Conservation (phyloP, 306 rosid genomes). For the Lathyrus sativus region DNA sequence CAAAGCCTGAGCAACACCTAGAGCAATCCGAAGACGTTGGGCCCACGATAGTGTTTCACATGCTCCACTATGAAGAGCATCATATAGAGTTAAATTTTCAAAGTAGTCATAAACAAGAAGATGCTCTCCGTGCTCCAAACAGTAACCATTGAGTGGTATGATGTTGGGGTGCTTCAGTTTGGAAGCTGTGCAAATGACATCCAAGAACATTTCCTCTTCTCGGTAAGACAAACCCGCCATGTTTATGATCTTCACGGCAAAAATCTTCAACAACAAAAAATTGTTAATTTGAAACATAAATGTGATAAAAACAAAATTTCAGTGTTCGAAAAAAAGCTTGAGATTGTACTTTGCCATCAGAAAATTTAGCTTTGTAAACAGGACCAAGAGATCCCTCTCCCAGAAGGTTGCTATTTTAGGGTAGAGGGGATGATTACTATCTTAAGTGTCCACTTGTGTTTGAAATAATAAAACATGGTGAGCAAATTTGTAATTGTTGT, state of each 20-base stretch:
- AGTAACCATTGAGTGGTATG: constrained; percentile 72
- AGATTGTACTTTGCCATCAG: constrained; percentile 70
- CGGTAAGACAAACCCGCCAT: constrained; percentile 59
- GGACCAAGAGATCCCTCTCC: constrained; percentile 95
- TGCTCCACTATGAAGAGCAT: constrained; percentile 64
- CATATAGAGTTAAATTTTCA: constrained; percentile 61
- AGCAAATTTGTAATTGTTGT: constrained; percentile 19
- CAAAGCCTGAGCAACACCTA: constrained; percentile 82
- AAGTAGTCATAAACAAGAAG: constrained; percentile 74
- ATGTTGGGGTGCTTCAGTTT: constrained; percentile 84
- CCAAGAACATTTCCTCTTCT: constrained; percentile 85
- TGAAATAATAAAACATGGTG: constrained; percentile 4
- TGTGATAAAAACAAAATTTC: not conserved
- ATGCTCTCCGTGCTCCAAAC: constrained; percentile 85
- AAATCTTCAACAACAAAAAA: constrained; percentile 45
- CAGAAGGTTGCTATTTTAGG: constrained; percentile 56
- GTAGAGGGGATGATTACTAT: constrained; percentile 26
- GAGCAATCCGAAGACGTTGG: constrained; percentile 72
- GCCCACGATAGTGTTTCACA: constrained; percentile 74
- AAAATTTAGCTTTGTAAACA: constrained; percentile 80
- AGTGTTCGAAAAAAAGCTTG: constrained; percentile 20
- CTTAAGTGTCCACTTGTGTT: constrained; percentile 6
- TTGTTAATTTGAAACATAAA: constrained; percentile 18
- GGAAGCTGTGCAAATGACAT: constrained; percentile 71
- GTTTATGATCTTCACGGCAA: constrained; percentile 79